These are phyloP conservation scores for Calonectria naviculata DNA, from an alignment of 2,329 filamentous ascomycete species.

Conservation along the genomic window DNA sequence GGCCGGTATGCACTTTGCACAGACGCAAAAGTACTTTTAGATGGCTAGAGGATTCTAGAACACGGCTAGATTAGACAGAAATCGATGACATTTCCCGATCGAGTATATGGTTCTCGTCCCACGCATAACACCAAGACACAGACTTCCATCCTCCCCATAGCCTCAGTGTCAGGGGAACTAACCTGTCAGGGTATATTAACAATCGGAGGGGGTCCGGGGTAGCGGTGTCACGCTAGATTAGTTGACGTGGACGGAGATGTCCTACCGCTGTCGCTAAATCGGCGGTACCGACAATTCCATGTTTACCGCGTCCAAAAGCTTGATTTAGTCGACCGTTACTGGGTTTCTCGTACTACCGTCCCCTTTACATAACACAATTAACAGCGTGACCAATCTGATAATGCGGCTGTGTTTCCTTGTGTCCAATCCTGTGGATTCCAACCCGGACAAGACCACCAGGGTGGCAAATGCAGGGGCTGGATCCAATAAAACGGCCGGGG, in stretches of 20 bases:
- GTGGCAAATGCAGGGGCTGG: neutral
- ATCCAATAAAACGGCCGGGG: neutral
- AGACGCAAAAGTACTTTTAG: conserved; percentile 41
- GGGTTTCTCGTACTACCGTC: neutral
- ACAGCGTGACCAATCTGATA: neutral
- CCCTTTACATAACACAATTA: neutral
- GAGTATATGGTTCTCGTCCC: neutral
- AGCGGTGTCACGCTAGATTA: neutral
- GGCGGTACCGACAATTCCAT: neutral
- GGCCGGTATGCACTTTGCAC: conserved; percentile 41
- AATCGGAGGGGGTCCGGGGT: neutral
- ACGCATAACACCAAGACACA: neutral
- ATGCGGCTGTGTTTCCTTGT: neutral
- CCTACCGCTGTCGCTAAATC: neutral
- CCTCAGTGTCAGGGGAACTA: neutral
- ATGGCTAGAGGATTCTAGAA: neutral
- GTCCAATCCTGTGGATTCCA: neutral
- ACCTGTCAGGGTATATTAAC: neutral
- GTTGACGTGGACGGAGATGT: neutral
- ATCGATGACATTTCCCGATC: neutral
- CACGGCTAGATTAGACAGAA: neutral
- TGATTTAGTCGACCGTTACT: neutral
- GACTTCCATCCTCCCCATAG: neutral
- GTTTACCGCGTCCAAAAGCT: too few species aligned
- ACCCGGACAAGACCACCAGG: neutral